Conservation (phyloP, 495 filamentous ascomycete species). For the Hypoxylon fuscum region DNA sequence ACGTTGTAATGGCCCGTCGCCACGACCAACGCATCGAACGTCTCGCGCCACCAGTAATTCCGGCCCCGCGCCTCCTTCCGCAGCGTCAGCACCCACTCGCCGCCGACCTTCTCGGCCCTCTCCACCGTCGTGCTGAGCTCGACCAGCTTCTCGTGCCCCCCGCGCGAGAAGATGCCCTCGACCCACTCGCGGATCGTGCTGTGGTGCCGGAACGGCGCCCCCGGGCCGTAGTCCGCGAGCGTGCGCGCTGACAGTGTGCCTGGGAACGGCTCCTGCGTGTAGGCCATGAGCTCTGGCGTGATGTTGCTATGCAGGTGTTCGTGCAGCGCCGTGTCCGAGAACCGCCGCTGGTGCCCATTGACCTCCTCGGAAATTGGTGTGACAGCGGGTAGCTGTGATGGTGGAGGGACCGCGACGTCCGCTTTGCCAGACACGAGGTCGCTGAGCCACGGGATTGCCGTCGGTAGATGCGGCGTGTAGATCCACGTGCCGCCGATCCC, state of each 20-base stretch:
- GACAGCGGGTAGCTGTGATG: conserved; percentile 54
- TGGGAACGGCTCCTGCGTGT: conserved; percentile 51
- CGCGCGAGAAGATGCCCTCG: conserved; percentile 49
- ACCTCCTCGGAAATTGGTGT: conserved; percentile 50
- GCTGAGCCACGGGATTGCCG: conserved; percentile 54
- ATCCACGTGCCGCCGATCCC: conserved; percentile 48
- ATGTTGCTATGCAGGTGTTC: conserved; percentile 58
- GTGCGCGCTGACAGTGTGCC: conserved; percentile 39
- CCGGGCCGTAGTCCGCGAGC: conserved; percentile 45
- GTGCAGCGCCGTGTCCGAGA: conserved; percentile 59
- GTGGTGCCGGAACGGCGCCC: conserved; percentile 51
- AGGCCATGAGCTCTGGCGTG: conserved; percentile 50
- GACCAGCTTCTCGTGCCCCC: conserved; percentile 47
- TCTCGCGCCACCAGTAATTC: conserved; percentile 56
- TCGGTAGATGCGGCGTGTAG: conserved; percentile 48
- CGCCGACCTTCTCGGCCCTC: conserved; percentile 45
- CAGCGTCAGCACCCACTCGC: conserved; percentile 52
- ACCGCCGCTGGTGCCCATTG: conserved; percentile 56
- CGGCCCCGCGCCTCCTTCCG: conserved; percentile 43
- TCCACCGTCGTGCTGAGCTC: conserved; percentile 55
- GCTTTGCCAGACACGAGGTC: conserved; percentile 57
- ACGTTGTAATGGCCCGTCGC: conserved; percentile 51
- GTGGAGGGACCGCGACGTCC: conserved; percentile 58
- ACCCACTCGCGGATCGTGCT: conserved; percentile 51
- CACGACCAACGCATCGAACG: conserved; percentile 45